Evolutionary conservation across 805 yeast genomes (phyloP).

Genomic region (Candida oleophila): DNA sequence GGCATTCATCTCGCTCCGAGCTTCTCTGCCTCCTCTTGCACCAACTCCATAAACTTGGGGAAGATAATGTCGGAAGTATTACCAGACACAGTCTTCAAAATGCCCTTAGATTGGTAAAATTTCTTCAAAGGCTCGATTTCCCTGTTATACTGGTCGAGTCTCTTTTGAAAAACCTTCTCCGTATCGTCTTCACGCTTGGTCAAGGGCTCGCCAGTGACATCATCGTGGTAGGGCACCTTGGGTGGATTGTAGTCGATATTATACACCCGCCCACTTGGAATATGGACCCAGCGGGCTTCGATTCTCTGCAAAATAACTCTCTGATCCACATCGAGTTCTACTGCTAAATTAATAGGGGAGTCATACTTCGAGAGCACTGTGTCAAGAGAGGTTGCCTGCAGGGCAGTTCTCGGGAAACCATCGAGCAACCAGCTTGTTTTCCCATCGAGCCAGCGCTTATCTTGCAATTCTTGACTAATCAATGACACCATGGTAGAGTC

Average conservation of each 20-base stretch:
- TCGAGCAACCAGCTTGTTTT: constrained; percentile 72
- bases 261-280: constrained; percentile 82
- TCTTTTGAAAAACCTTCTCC: constrained; percentile 63
- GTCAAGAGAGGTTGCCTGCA: constrained; percentile 67
- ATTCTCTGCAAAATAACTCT: constrained; percentile 78
- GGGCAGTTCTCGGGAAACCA: constrained; percentile 84
- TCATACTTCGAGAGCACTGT: constrained; percentile 33
- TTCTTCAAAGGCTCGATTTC: constrained; percentile 64
- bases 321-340: constrained; percentile 85
- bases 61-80: constrained; percentile 81
- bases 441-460: constrained; percentile 41
- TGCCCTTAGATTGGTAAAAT: constrained; percentile 46
- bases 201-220: constrained; percentile 84
- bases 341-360: constrained; percentile 67
- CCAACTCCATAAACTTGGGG: constrained; percentile 58
- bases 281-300: constrained; percentile 81
- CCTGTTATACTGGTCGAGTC: constrained; percentile 62
- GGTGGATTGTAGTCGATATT: constrained; percentile 90
- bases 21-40: constrained; percentile 23
- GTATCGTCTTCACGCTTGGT: constrained; percentile 82
- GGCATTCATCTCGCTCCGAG: too few species aligned
- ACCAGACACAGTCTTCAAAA: constrained; percentile 63
- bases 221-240: constrained; percentile 75
- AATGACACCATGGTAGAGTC: constrained; percentile 64
- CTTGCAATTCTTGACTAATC: constrained; percentile 49